phyloP scores from a whole-genome alignment of 2,329 filamentous ascomycete species.

The Penicillium olsonii region DNA sequence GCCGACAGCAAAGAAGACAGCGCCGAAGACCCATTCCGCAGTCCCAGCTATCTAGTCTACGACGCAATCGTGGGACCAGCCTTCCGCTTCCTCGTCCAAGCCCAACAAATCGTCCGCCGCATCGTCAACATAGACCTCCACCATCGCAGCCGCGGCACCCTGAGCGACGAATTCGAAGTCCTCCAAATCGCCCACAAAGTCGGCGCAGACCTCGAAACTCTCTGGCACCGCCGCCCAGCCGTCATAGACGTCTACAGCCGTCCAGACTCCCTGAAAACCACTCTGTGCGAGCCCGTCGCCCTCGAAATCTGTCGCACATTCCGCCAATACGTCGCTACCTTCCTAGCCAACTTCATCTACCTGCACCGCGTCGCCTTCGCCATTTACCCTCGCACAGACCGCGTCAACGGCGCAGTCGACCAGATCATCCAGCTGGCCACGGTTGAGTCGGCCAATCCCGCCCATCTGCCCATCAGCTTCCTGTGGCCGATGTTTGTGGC shows the following conservation, averaged over 20 bases:
- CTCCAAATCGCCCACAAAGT: conserved; percentile 40
- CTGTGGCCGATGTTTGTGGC: conserved; percentile 40
- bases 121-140: conserved; percentile 40
- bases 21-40: conserved; percentile 23
- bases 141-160: conserved; percentile 40
- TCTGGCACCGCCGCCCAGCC: conserved; percentile 36
- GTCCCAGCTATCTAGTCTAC: conserved; percentile 34
- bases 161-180: conserved; percentile 41
- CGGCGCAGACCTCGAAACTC: conserved; percentile 36
- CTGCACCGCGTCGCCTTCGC: conserved; percentile 40
- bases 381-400: conserved; percentile 40
- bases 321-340: conserved; percentile 37
- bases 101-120: conserved; percentile 37
- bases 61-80: conserved; percentile 33
- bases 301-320: conserved; percentile 33
- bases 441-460: conserved; percentile 23
- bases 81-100: conserved; percentile 35
- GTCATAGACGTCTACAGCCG: conserved; percentile 35
- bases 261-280: conserved; percentile 29
- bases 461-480: conserved; percentile 33
- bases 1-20: conserved; percentile 12
- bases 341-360: conserved; percentile 39
- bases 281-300: conserved; percentile 28
- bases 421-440: conserved; percentile 39
- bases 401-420: conserved; percentile 37